Evolutionary conservation across 2,329 filamentous ascomycete species (phyloP), one percentile per base, ranked within the genome.

Genomic region (Aspergillus luchuensis): DNA sequence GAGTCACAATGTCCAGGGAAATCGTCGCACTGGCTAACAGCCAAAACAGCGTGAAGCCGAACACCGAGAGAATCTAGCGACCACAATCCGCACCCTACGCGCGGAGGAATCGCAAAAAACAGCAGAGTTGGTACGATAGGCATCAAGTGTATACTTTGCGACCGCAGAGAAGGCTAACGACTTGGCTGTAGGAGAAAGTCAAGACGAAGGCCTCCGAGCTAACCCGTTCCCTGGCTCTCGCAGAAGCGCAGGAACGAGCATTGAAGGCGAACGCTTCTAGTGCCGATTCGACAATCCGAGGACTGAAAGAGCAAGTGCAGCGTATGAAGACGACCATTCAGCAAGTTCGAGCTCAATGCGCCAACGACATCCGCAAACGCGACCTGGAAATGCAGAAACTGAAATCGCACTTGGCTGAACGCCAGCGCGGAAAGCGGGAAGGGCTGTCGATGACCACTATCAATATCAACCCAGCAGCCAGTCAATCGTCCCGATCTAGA

Each of bases 381-480:
- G 95, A 99, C 72, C 83, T 92, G 48, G 91, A 97, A 76, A 89
- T 98, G 65, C 91, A 96, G 65, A 88, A 88, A 43, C 81, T 99
- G 64, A 98, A 97, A 81, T 90, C 89, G 67, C 92, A 97, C 72
- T 83, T 98, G 63, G 84, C 87, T 3, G 91, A 95, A 57, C 71
- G 86, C 83, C 50, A 85, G 87, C 65, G 87, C 84, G 66, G 83
- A 84, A 69, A 74, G 68, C 85, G 53, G 80, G 87, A 70, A 81
- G 87, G 58, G 62, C 81, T 67, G 74, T 82, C 67, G 63, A 76
- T 74, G 72, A 86, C 69, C 74, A 85, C 66, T 72, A 82, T 78
- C 71, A 79, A 68, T 25, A 79, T 81, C 36, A 79, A 77, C 48
- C 78, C 79, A 13, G 67, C 75, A 15, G 72, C 71, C 28, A 75